Conservation (phyloP, 73 alveolate species). For the Paramecium primaurelia region DNA sequence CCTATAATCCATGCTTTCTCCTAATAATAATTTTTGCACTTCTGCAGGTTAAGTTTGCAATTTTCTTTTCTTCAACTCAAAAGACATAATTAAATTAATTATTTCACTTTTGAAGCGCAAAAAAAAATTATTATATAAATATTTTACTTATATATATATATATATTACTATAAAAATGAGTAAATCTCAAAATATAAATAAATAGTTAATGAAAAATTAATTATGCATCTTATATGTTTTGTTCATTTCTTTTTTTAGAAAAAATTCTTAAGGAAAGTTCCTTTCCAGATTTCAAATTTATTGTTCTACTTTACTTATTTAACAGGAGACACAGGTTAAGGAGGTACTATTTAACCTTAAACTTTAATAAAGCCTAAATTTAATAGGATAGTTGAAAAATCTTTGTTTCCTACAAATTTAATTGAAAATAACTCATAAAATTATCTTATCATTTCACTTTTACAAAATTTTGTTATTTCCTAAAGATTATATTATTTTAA, state of each 20-base stretch:
- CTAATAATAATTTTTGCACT: neutral
- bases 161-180: no score
- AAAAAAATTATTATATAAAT: neutral
- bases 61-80: neutral
- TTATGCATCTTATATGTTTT: neutral
- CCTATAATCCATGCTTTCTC: neutral
- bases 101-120: neutral
- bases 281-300: neutral
- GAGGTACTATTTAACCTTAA: neutral
- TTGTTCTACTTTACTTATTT: neutral
- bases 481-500: neutral
- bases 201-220: neutral
- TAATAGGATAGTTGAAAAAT: neutral
- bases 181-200: no score
- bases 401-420: neutral
- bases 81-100: neutral
- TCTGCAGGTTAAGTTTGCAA: neutral
- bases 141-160: neutral
- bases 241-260: neutral
- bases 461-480: neutral
- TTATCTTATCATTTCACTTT: neutral
- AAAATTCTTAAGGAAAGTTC: neutral
- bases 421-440: neutral
- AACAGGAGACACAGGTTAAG: neutral
- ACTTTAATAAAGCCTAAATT: constrained; percentile 17